phyloP scores from a whole-genome alignment of 2,329 filamentous ascomycete genomes.

The Penicillium sp. region DNA sequence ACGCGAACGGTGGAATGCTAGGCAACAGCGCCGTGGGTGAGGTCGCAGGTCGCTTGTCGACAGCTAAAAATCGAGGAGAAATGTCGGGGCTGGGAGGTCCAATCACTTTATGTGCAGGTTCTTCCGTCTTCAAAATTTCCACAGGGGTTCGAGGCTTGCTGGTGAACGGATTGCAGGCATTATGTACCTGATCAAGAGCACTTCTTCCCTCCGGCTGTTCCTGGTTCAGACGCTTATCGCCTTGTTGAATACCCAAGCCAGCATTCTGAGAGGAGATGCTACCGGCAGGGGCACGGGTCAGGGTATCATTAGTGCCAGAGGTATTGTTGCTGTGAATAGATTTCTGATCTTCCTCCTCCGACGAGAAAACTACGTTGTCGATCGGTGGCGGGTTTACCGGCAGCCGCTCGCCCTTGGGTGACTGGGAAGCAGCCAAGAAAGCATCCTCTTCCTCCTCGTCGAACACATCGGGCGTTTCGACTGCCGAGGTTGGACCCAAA shows the following conservation, averaged over 20 bases:
- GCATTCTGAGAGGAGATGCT: conserved; percentile 12
- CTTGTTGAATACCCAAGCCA: conserved; percentile 32
- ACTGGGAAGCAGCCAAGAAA: conserved; percentile 43
- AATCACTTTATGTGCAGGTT: conserved; percentile 22
- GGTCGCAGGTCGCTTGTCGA: conserved; percentile 42
- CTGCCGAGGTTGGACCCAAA: conserved; percentile 36
- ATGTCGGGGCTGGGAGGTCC: conserved; percentile 34
- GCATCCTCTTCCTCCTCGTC: conserved; percentile 52
- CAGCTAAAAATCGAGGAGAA: conserved; percentile 35
- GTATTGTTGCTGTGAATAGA: conserved; percentile 27
- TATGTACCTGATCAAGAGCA: conserved; percentile 14
- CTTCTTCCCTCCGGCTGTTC: conserved; percentile 4
- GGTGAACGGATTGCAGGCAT: conserved; percentile 22
- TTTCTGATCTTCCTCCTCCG: conserved; percentile 18
- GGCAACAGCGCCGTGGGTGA: conserved; percentile 42
- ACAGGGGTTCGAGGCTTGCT: conserved; percentile 25
- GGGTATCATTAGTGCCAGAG: conserved; percentile 22
- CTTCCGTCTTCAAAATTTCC: conserved; percentile 33
- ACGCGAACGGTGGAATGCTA: conserved; percentile 40
- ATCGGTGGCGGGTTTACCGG: conserved; percentile 2
- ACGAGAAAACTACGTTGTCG: conserved; percentile 7
- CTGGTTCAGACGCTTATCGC: conserved; percentile 4
- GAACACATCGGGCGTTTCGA: conserved; percentile 48
- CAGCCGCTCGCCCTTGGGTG: conserved; percentile 19
- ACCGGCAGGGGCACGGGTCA: conserved; percentile 19